Conservation (phyloP, 306 rosid species). For the Amphicarpaea edgeworthii region DNA sequence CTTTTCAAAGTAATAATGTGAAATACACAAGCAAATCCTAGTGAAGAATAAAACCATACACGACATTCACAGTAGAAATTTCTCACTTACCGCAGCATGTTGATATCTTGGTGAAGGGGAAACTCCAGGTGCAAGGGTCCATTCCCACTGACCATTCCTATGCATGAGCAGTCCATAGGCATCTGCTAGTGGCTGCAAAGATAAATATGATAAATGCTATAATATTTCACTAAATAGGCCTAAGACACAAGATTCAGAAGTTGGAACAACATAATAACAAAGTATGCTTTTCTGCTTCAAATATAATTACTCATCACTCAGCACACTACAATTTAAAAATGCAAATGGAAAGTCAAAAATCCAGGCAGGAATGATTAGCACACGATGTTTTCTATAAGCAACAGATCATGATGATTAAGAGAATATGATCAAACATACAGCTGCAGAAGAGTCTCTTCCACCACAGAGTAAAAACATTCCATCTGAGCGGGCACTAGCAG, state of each 20-base stretch:
- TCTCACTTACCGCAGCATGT: constrained; percentile 94
- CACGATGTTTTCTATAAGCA: constrained; percentile 29
- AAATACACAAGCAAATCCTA: constrained; percentile 13
- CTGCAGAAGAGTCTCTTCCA: constrained; percentile 95
- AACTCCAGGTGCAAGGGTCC: constrained; percentile 99
- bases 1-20: constrained; percentile 1
- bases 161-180: constrained; percentile 99
- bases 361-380: constrained; percentile 27
- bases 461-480: constrained; percentile 99
- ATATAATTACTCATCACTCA: constrained; percentile 22
- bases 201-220: constrained; percentile 31
- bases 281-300: constrained; percentile 26
- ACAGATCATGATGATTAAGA: constrained; percentile 30
- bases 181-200: constrained; percentile 81
- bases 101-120: constrained; percentile 98
- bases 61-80: constrained; percentile 34
- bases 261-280: constrained; percentile 25
- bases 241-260: constrained; percentile 23
- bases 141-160: constrained; percentile 98
- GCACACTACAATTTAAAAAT: constrained; percentile 11
- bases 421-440: constrained; percentile 62
- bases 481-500: constrained; percentile 99
- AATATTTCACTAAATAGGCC: constrained; percentile 21
- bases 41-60: constrained; percentile 22
- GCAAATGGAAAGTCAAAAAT: constrained; percentile 16